Evolutionary conservation across 2,329 filamentous ascomycete species (phyloP), one percentile per base, ranked within the genome.

Genomic region (Aspergillus aculeatus): DNA sequence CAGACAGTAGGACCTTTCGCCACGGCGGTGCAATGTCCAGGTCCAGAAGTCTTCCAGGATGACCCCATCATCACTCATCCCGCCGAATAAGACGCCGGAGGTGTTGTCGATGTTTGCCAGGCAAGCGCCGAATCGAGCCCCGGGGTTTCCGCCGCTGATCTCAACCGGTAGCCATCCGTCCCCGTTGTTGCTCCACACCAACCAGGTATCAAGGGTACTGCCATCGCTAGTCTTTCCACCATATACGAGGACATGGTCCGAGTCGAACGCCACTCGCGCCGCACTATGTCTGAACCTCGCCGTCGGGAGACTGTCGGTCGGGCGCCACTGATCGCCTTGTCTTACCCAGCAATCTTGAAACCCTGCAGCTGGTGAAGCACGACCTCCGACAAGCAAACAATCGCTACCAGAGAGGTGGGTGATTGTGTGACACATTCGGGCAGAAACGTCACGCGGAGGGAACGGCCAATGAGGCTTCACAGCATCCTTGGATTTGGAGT

Each of bases 321-420:
- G 82, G 59, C 81, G 80, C 92, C 92, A 96, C 14, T 69, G 73
- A 31, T 80, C 80, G 54, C 83, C 83, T 55, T 83, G 81, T 63
- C 88, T 85, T 1, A 92, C 66, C 91, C 91, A 97, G 66, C 89
- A 92, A 72, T 95, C 90, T 38, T 80, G 79, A 47, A 91, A 78
- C 1, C 86, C 86, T 31, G 82, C 83, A 12, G 86, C 81, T 4
- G 93, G 92, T 7, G 91, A 94, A n/a, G 84, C 82, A 60, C 93
- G 84, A 5, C 94, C 94, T 24, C 94, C 93, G 31, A 85, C 82
- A 50, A 96, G 79, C 11, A 97, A 75, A 60, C 82, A 83, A 16
- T 84, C 84, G 23, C 76, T 74, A 35, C 80, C 77, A 1, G 82
- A 83, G 5, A 96, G 71, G 52, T 86, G 80, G 21, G 89, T 93